Percentiles rank a stretch among this genome's conserved stretches.
Evolutionary conservation across 2,329 filamentous ascomycete genomes (phyloP).

Genomic region (Paraphaeosphaeria minitans): DNA sequence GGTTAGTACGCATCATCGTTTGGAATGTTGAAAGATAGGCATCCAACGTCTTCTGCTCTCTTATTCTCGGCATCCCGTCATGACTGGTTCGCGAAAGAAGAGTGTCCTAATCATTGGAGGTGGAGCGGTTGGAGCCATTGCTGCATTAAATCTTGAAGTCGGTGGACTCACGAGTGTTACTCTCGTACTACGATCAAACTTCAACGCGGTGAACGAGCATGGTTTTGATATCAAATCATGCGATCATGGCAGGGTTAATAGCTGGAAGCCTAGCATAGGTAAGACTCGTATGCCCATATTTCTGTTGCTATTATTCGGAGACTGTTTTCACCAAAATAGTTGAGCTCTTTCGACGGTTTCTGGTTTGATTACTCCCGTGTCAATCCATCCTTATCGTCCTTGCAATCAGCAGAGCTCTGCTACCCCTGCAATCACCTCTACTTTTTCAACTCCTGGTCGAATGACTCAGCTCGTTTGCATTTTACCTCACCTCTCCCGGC

Average conservation of each 20-base stretch:
- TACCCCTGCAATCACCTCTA: too few relatives aligned
- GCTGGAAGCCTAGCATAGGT: slow-evolving; percentile 56
- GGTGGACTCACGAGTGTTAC: slow-evolving; percentile 60
- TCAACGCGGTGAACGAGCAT: slow-evolving; percentile 50
- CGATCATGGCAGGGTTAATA: slow-evolving; percentile 58
- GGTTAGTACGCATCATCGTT: not conserved
- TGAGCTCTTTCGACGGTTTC: too few relatives aligned
- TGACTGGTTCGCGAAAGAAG: slow-evolving; percentile 36
- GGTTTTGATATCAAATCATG: slow-evolving; percentile 63
- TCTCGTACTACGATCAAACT: slow-evolving; percentile 63
- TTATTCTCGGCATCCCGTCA: slow-evolving; percentile 13
- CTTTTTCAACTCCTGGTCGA: too few relatives aligned
- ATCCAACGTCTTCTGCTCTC: not conserved
- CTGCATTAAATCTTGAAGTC: slow-evolving; percentile 59
- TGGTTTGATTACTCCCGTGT: not conserved
- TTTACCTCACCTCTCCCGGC: too few relatives aligned
- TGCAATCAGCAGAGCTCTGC: too few relatives aligned
- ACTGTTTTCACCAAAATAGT: too few relatives aligned
- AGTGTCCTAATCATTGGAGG: slow-evolving; percentile 60
- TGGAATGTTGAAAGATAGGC: slow-evolving; percentile 1
- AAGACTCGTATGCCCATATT: slow-evolving; percentile 12
- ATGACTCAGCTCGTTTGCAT: too few relatives aligned
- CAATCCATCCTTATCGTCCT: not conserved
- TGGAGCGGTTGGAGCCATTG: slow-evolving; percentile 63
- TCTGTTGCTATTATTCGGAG: not conserved